Evolutionary conservation across 2,329 filamentous ascomycete genomes (phyloP), one percentile per base, ranked within the genome.

Genomic region (Elsinoe australis): DNA sequence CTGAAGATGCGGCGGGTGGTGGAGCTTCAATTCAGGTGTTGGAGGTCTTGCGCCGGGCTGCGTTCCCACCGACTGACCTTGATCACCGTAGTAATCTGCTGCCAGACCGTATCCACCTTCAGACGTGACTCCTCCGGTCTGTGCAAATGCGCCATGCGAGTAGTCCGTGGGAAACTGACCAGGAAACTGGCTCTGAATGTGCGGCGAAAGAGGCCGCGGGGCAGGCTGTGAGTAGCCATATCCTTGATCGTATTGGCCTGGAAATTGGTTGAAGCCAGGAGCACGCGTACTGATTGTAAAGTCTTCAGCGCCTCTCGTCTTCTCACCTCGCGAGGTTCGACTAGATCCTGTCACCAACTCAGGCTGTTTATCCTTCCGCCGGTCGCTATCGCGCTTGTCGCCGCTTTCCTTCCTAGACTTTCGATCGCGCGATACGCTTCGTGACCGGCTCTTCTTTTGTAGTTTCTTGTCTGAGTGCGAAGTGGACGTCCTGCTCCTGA

Each of bases 21-120:
- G 69, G 24, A 70, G 72, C 12, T 75, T 69, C 49, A 79, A 73
- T 29, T 79, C 67, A 1, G 71, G 68, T 18, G 67, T 66, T 12
- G 70, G 61, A 5, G 75, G 71, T 34, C 79, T 69, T 8, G 79
- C 67, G n/a, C 79, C 79, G 5, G 79, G 79, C 59, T 82, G 79
- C 9, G 67, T 59, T 7, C 66, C 59, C 2, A 82, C 78, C 14
- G 76, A 80, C 58, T 81, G 67, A 8, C 78, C 79, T 55, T 78
- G 71, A 58, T 82, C 79, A 34, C 73, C 71, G 59, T 82, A 82
- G 59, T 79, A 82, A n/a, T 60, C 59, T 12, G 79, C 72, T 4
- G 77, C 77, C 28, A 70, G 68, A 24, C 78, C 79, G 47, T 71
- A 70, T 52, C 18, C 45, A 15, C 69, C 67, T 32, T 57, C 56